Evolutionary conservation across 176 grass and related monocot species (phyloP).

Genomic region (barley (Hordeum vulgare)): MorexV3_pseudomolecules_assembly NC_058518.1:400765577-400766076

Average conservation of each 20-base stretch:
- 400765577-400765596: slow-evolving; percentile 58
- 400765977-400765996: slow-evolving; percentile 41
- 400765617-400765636: slow-evolving; percentile 40
- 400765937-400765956: slow-evolving; percentile 47
- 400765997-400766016: slow-evolving; percentile 49
- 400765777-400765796: background rate
- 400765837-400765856: slow-evolving; percentile 38
- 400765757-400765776: background rate
- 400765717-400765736: background rate
- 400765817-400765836: background rate
- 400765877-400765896: slow-evolving; percentile 36
- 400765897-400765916: slow-evolving; percentile 44
- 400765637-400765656: slow-evolving; percentile 37
- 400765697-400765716: background rate
- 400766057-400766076: slow-evolving; percentile 56
- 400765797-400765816: background rate
- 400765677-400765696: slow-evolving; percentile 30
- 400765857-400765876: slow-evolving; percentile 46
- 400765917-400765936: slow-evolving; percentile 44
- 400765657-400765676: slow-evolving; percentile 39
- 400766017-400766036: slow-evolving; percentile 43
- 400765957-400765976: slow-evolving; percentile 41
- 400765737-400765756: slow-evolving; percentile 4
- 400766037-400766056: slow-evolving; percentile 56
- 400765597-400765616: slow-evolving; percentile 65